Evolutionary conservation across 2,329 filamentous ascomycete species (phyloP), one percentile per base, ranked within the genome.

Genomic region (Ascochyta clinopodiicola): DNA sequence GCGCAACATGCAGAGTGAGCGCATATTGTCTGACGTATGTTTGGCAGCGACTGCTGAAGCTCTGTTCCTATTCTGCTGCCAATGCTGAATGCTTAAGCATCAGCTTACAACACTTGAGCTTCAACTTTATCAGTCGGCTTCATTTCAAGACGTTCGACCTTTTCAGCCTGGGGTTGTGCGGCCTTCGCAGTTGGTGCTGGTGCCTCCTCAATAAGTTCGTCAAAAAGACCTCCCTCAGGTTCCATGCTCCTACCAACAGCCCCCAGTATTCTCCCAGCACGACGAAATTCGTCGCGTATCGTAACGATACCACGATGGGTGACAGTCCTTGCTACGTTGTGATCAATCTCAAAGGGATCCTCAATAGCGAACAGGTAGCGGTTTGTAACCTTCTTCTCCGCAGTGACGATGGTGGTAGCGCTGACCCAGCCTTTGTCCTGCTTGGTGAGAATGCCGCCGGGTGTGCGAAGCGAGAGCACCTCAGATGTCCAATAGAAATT

Each of bases 361-460:
- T 96, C 93, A 57, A 97, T 93, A 29, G 91, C 91, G 62, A 96
- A 90, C 4, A 96, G 82, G 72, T 92, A 96, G 12, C 92, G 86
- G 68, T 92, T 86, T 2, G 90, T 85, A 13, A 94, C 83, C 68
- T 92, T 90, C 64, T 89, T 90, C 46, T 75, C 69, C 57, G 88
- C 84, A 24, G 86, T 76, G 6, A 86, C 68, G 27, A 77, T 84
- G 0, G 89, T 92, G 70, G 87, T 90, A 5, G 91, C 91, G n/a
- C 88, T 88, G 0, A 88, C 90, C 93, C 93, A 97, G 1, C 88
- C 90, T 70, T 96, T 96, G 15, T 86, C 82, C 51, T 86, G 81
- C 75, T 96, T 96, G 17, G 82, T 81, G 17, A 91, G 69, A 4
- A 93, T 79, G 0, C 92, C 92, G 2, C 87, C 87, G 0, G 75